Percentiles rank a stretch among this genome's conserved stretches.
phyloP scores from a whole-genome alignment of 495 filamentous ascomycete species.

The Xanthoparmelia taractica region DNA sequence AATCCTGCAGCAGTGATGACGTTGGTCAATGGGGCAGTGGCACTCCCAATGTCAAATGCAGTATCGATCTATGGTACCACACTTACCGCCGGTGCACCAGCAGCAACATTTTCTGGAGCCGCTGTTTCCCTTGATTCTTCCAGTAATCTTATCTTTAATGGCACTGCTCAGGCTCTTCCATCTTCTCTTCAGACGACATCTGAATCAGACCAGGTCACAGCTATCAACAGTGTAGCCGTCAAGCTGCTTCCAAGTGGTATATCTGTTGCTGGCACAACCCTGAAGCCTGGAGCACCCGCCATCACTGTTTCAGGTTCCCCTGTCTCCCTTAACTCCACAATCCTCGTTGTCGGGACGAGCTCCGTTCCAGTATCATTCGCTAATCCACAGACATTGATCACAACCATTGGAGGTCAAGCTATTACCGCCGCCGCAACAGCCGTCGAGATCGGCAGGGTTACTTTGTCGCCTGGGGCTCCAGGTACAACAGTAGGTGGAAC shows the following conservation, averaged over 20 bases:
- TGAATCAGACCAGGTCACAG: neutral
- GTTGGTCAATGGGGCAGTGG: neutral
- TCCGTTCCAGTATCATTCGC: neutral
- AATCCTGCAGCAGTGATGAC: too few relatives aligned
- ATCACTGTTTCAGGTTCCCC: neutral
- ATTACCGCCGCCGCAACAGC: neutral
- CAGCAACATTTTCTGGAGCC: neutral
- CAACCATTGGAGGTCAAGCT: slow-evolving; percentile 8
- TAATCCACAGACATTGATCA: neutral
- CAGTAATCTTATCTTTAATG: neutral
- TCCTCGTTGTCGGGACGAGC: neutral
- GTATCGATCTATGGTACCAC: neutral
- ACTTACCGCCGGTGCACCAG: neutral
- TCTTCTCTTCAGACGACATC: neutral
- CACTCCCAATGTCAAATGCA: neutral
- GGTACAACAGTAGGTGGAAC: neutral
- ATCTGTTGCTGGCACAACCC: slow-evolving; percentile 1
- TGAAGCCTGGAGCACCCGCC: slow-evolving; percentile 1
- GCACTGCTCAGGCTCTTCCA: neutral
- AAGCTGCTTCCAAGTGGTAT: slow-evolving; percentile 2
- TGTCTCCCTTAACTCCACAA: neutral
- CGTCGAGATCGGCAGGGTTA: neutral
- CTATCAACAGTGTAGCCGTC: neutral
- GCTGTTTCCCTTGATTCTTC: neutral
- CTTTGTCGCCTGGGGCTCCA: neutral